phyloP scores from a whole-genome alignment of 1,284 basidiomycete genomes.

The Ceraceosorus guamensis region DNA sequence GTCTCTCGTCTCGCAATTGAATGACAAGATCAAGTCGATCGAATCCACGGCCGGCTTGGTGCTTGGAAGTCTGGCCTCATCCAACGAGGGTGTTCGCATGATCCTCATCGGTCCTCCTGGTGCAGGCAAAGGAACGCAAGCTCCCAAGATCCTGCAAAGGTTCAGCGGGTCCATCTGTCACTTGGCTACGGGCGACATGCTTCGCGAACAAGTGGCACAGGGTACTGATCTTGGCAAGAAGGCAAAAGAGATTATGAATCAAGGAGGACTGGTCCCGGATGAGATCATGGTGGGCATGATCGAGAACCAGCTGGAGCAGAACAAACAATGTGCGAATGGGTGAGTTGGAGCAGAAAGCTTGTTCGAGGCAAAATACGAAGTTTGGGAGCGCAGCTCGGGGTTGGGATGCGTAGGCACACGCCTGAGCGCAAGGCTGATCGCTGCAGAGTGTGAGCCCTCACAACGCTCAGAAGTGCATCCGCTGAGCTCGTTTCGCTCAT shows the following conservation, averaged over 20 bases:
- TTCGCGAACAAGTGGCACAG: conserved; percentile 81
- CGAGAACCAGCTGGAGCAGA: conserved; percentile 87
- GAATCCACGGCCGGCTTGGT: conserved; percentile 18
- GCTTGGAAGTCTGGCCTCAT: not conserved
- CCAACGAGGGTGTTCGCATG: conserved; percentile 55
- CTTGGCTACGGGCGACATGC: conserved; percentile 95
- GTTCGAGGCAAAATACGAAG: too few species aligned
- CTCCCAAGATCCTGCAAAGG: conserved; percentile 80
- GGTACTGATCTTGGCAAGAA: conserved; percentile 81
- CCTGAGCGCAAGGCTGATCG: not conserved
- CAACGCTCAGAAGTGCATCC: not conserved
- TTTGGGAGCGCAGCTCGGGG: too few species aligned
- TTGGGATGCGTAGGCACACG: too few species aligned
- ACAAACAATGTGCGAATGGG: conserved; percentile 88
- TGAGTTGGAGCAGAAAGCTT: too few species aligned
- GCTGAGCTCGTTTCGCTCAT: not conserved
- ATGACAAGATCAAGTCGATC: conserved; percentile 38
- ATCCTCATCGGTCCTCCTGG: conserved; percentile 94
- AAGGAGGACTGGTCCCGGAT: conserved; percentile 81
- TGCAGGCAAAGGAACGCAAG: conserved; percentile 98
- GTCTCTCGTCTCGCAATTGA: conserved; percentile 41
- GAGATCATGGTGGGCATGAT: conserved; percentile 98
- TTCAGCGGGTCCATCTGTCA: conserved; percentile 82
- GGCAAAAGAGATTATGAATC: conserved; percentile 97
- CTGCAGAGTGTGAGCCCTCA: not conserved